Base-by-base conservation (phyloP, 495 filamentous ascomycete genomes). In the Pyrenopolyporus hunteri region DNA sequence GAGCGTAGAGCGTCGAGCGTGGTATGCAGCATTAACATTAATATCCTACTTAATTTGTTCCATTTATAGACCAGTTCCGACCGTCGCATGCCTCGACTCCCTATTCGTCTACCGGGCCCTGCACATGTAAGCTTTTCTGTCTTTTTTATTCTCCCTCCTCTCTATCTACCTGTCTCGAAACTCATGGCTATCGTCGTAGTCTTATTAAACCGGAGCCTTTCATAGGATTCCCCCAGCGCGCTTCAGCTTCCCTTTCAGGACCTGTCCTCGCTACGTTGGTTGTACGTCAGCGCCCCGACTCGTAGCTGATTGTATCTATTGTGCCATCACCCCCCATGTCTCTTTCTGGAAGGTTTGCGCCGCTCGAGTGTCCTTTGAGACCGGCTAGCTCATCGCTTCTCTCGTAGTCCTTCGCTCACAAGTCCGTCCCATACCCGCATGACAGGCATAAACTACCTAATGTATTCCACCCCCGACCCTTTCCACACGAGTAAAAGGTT, bases 191-290 rank as follows among this genome's bases (percentile, higher is more conserved):
- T 64, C 61, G 62, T 65, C 39, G 50, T 37, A 65, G 28, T 66
- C 49, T 53, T 65, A 66, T 66, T 64, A 60, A 57, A 45, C 63
- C 57, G 51, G 37, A 4, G 19, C 45, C 20, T 52, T 47, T 60
- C 56, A 60, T 66, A 66, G 63, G 63, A 66, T 66, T 60, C 47
- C 46, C n/a, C 52, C 48, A 54, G 52, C 47, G 59, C 63, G 57
- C 57, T 54, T 67, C 63, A 67, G 63, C 63, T 67, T 67, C 63
- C 63, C 51, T 63, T 63, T 67, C 58, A 63, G 63, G 52, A 58
- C 43, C 31, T 59, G 51, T n/a, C 45, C 26, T 66, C 44, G 56
- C 62, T 65, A 56, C 62, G 49, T 65, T 53, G 45, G 51, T 51
- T 43, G 59, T 53, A 52, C 58, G 57, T 60, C 63, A 60, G 57